Conservation (phyloP, 2,329 filamentous ascomycete genomes). For the Arthrocladium fulminans region DNA sequence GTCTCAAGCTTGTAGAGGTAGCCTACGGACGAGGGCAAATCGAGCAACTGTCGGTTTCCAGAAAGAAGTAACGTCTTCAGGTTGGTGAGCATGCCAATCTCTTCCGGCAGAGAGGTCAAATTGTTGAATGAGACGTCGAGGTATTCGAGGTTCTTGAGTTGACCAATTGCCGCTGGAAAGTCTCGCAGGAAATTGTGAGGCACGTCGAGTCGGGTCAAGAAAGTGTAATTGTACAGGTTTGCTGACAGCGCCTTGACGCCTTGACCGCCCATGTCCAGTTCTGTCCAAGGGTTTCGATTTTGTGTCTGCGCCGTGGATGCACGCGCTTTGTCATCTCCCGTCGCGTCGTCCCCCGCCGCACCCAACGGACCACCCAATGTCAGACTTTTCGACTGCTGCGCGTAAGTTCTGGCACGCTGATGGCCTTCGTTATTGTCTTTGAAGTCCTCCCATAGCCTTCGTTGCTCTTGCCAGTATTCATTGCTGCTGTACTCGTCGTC, state of each 20-base stretch:
- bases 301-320: slow-evolving; percentile 50
- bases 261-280: slow-evolving; percentile 92
- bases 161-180: slow-evolving; percentile 73
- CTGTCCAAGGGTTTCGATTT: slow-evolving; percentile 74
- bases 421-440: slow-evolving; percentile 59
- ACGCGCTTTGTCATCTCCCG: slow-evolving; percentile 53
- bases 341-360: slow-evolving; percentile 39
- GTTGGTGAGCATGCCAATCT: slow-evolving; percentile 95
- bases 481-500: slow-evolving; percentile 50
- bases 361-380: slow-evolving; percentile 38
- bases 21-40: slow-evolving; percentile 76
- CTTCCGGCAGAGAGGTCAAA: slow-evolving; percentile 68
- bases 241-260: slow-evolving; percentile 73
- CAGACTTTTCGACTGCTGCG: slow-evolving; percentile 39
- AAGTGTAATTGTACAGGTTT: slow-evolving; percentile 72
- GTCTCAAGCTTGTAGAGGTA: slow-evolving; percentile 81
- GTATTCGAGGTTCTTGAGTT: slow-evolving; percentile 68
- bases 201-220: slow-evolving; percentile 85
- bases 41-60: slow-evolving; percentile 70
- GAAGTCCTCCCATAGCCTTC: slow-evolving; percentile 69
- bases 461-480: slow-evolving; percentile 79
- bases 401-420: slow-evolving; percentile 53
- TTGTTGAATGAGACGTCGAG: slow-evolving; percentile 87
- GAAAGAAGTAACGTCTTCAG: slow-evolving; percentile 78
- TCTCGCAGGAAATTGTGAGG: slow-evolving; percentile 81